Percentiles rank a stretch among this genome's conserved stretches.
Evolutionary conservation across 2,329 filamentous ascomycete genomes (phyloP).

Genomic region (Davidsoniella eucalypti): DNA sequence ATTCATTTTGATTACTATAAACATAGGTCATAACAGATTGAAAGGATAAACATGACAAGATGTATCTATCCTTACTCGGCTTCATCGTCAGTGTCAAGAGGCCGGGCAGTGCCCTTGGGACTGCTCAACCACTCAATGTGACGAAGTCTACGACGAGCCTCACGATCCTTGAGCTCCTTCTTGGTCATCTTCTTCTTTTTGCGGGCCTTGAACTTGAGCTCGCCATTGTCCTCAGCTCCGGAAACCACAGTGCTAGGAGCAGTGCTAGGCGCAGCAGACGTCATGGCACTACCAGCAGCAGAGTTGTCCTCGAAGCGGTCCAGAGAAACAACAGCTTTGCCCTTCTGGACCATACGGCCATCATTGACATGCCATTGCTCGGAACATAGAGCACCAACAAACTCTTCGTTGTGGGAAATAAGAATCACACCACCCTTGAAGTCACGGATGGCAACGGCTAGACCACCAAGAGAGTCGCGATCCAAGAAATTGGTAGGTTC

Average conservation of each 20-base stretch:
- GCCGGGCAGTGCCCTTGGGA: slow-evolving; percentile 68
- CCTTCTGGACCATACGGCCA: slow-evolving; percentile 73
- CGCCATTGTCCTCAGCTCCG: slow-evolving; percentile 64
- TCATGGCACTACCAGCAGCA: slow-evolving; percentile 41
- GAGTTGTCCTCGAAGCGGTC: slow-evolving; percentile 77
- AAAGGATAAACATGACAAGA: neutral
- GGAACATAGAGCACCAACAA: slow-evolving; percentile 84
- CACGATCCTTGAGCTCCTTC: slow-evolving; percentile 86
- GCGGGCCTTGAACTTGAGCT: slow-evolving; percentile 71
- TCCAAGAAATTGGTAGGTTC: slow-evolving; percentile 99
- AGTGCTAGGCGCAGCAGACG: slow-evolving; percentile 37
- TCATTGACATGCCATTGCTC: slow-evolving; percentile 94
- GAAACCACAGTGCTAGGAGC: slow-evolving; percentile 54
- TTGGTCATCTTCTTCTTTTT: slow-evolving; percentile 99
- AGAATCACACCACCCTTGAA: slow-evolving; percentile 98
- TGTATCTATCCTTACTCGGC: slow-evolving; percentile 19
- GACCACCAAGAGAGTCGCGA: slow-evolving; percentile 86
- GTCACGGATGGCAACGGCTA: slow-evolving; percentile 94
- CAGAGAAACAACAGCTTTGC: slow-evolving; percentile 52
- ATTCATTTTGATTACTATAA: neutral
- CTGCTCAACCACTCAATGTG: slow-evolving; percentile 76
- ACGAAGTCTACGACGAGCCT: slow-evolving; percentile 69
- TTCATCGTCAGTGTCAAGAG: slow-evolving; percentile 64
- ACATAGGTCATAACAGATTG: slow-evolving; percentile 8
- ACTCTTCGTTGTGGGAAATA: slow-evolving; percentile 99